Evolutionary conservation across 1,284 basidiomycete species (phyloP).

Genomic region (Porogramme epimiltina): DNA sequence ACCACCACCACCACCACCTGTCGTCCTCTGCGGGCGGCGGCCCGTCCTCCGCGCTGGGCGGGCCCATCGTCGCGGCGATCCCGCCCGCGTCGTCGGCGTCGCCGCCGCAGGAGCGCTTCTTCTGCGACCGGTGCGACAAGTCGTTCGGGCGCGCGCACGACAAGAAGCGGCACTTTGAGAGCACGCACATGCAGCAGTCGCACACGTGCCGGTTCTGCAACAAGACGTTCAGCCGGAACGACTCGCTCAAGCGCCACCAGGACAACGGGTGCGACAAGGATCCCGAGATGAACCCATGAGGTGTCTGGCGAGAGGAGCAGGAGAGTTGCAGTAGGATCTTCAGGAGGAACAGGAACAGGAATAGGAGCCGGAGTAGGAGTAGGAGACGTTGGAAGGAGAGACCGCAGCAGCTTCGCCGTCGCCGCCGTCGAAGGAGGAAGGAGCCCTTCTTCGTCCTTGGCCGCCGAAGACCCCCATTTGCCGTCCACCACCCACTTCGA

Average conservation of each 20-base stretch:
- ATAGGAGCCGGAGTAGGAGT: too few relatives aligned
- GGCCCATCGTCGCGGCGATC: conserved; percentile 17
- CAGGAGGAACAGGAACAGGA: background rate
- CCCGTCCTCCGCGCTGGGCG: conserved; percentile 11
- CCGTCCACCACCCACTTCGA: too few relatives aligned
- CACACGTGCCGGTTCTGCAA: conserved; percentile 70
- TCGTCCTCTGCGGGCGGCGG: conserved; percentile 8
- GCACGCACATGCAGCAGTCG: conserved; percentile 65
- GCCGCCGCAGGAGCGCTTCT: conserved; percentile 48
- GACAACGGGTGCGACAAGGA: conserved; percentile 57
- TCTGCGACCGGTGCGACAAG: conserved; percentile 71
- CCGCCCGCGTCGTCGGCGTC: conserved; percentile 26
- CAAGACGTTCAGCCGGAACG: conserved; percentile 71
- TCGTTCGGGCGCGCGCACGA: conserved; percentile 79
- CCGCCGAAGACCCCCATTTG: too few relatives aligned
- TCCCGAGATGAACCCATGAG: conserved; percentile 17
- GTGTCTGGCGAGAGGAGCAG: background rate
- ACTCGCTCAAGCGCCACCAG: conserved; percentile 59
- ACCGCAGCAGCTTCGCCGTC: background rate
- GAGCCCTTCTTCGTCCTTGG: too few relatives aligned
- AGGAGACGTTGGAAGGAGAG: background rate
- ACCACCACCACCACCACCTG: background rate
- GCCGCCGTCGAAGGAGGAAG: background rate
- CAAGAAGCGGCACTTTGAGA: conserved; percentile 76
- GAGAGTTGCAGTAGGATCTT: background rate